Conservation (phyloP, 2,329 filamentous ascomycete species). For the Aspergillus neotritici region DNA sequence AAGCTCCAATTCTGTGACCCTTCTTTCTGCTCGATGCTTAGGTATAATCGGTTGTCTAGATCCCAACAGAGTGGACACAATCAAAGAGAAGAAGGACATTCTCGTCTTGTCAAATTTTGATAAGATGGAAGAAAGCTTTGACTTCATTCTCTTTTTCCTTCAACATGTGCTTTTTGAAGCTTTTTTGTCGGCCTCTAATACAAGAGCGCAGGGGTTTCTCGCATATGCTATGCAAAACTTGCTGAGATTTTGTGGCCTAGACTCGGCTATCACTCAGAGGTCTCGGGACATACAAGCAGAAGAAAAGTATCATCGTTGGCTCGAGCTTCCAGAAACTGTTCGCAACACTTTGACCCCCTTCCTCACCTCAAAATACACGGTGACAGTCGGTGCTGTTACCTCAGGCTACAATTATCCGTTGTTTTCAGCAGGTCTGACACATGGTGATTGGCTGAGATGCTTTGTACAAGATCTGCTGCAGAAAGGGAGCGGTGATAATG, state of each 20-base stretch:
- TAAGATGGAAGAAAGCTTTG: conserved; percentile 67
- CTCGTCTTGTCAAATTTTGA: conserved; percentile 85
- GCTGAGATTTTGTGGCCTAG: conserved; percentile 70
- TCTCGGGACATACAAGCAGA: conserved; percentile 52
- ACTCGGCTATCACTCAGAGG: conserved; percentile 48
- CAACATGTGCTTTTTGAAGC: conserved; percentile 84
- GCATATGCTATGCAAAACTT: conserved; percentile 94
- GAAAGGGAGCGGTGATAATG: conserved; percentile 67
- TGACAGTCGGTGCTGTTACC: conserved; percentile 56
- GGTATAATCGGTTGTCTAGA: conserved; percentile 89
- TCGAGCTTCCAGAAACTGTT: conserved; percentile 67
- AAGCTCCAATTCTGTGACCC: conserved; percentile 60
- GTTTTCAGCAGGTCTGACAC: conserved; percentile 62
- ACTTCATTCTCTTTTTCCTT: conserved; percentile 80
- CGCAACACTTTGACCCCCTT: conserved; percentile 84
- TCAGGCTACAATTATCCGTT: conserved; percentile 67
- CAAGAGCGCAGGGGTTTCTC: conserved; percentile 80
- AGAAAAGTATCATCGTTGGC: conserved; percentile 67
- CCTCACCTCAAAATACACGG: conserved; percentile 72
- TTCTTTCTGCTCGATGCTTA: conserved; percentile 72
- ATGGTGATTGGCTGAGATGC: conserved; percentile 73
- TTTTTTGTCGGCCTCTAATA: conserved; percentile 85
- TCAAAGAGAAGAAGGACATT: conserved; percentile 73
- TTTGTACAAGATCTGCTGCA: conserved; percentile 79
- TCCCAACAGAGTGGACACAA: conserved; percentile 77